Base-by-base conservation (phyloP, 768 basidiomycete species). In the Russula griseocarnosa region DNA sequence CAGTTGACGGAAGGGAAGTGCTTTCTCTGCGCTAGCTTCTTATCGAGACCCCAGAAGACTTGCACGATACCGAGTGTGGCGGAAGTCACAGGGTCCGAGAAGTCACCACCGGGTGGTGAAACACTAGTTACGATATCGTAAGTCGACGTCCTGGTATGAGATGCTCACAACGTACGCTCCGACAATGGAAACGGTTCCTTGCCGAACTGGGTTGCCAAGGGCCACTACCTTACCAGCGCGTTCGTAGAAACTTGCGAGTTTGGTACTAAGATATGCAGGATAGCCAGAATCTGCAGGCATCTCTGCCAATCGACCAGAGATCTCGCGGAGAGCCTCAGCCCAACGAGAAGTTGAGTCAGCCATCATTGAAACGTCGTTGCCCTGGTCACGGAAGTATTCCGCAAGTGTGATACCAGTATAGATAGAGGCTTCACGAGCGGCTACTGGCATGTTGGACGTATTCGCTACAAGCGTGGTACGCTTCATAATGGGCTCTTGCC, bases 1-100 rank as follows among this genome's bases (percentile, higher is more conserved):
- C 97, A 99, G 78, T 99, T 98, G 75, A 99, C 96, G n/a, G 95
- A 97, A 1, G 97, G 97, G 83, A 99, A 99, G 74, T 99, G 95
- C 76, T 99, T 98, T 67, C 96, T 85, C 74, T 98, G 97, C 3
- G 97, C 97, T 63, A 98, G 86, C 74, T 96, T 94, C 86, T 99
- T 99, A 79, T 98, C 97, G 30, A 99, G 84, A 75, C 97, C 97
- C 97, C 97, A 99, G 84, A 99, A 99, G 69, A 98, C 97, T 72
- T 98, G 97, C 11, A 99, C 97, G 73, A 99, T 99, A 80, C 94
- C 86, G 61, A 99, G 89, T 3, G 97, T 99, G 40, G 97, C 92
- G 51, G 94, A 87, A 9, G 96, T 98, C 64, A 99, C 97, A 40
- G 97, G 97, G 76, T 99, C 97, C 13, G 97, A 97, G 78, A 98